Conservation (phyloP, 306 rosid species). For the Acacia crassicarpa region DNA sequence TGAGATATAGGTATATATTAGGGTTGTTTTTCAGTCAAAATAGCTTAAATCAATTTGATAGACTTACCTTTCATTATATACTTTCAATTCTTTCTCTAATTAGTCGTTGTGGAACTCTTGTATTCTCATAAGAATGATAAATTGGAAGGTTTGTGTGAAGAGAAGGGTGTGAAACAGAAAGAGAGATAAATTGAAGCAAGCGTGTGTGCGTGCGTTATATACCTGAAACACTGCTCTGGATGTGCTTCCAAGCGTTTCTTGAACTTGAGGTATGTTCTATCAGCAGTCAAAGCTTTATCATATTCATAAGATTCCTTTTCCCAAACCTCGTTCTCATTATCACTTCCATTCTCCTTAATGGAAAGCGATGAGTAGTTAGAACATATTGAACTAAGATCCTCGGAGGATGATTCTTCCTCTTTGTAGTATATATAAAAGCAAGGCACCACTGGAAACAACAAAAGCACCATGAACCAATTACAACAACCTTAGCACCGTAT, state of each 20-base stretch:
- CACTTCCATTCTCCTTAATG: constrained; percentile 45
- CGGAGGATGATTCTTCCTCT: constrained; percentile 49
- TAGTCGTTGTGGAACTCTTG: no score
- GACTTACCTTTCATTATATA: no score
- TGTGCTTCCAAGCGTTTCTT: constrained; percentile 75
- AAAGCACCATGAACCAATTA: constrained; percentile 21
- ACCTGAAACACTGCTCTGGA: constrained; percentile 95
- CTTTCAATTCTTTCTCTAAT: no score
- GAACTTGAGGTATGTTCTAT: constrained; percentile 87
- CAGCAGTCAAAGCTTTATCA: constrained; percentile 83
- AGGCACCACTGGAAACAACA: constrained; percentile 69
- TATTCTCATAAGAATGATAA: background rate
- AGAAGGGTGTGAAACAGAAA: background rate
- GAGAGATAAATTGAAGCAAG: background rate
- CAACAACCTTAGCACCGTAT: constrained; percentile 7
- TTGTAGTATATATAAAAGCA: constrained; percentile 80
- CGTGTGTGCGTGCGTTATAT: background rate
- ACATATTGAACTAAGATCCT: constrained; percentile 53
- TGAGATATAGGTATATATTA: no score
- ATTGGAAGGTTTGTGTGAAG: background rate
- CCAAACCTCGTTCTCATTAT: constrained; percentile 62
- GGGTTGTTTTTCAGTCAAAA: no score
- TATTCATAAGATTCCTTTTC: constrained; percentile 75
- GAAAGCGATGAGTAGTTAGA: constrained; percentile 67
- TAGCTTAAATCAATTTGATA: no score